A percentile compares a stretch with the other conserved stretches of the same genome.
These are phyloP conservation scores for Quercus phellos DNA, from an alignment of 331 rosid genomes.

Conservation along the genomic window DNA sequence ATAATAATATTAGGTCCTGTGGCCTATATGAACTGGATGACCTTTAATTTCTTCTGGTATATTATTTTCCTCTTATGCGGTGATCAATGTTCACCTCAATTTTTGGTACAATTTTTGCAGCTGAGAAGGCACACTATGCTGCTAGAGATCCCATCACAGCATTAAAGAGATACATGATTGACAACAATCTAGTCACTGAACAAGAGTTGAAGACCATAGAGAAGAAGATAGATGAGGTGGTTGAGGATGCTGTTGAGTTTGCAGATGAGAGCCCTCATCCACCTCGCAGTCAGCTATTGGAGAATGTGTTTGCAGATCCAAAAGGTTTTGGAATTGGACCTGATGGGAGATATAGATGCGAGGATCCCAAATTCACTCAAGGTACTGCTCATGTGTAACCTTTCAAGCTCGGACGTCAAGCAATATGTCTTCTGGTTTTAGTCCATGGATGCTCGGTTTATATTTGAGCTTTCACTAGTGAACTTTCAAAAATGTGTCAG, in stretches of 20 bases:
- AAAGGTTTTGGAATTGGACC: slow-evolving; percentile 98
- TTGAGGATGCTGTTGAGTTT: slow-evolving; percentile 81
- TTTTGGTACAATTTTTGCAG: slow-evolving; percentile 43
- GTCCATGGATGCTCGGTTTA: slow-evolving; percentile 35
- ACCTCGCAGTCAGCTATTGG: slow-evolving; percentile 82
- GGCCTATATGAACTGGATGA: background rate
- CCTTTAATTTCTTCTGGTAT: background rate
- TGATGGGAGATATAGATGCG: slow-evolving; percentile 90
- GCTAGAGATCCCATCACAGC: slow-evolving; percentile 87
- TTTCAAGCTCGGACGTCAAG: background rate
- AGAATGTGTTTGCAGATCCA: slow-evolving; percentile 96
- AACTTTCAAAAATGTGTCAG: slow-evolving; percentile 21
- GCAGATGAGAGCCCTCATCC: slow-evolving; percentile 87
- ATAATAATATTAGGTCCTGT: background rate
- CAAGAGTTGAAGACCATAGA: slow-evolving; percentile 75
- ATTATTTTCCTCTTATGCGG: background rate
- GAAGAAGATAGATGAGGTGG: slow-evolving; percentile 69
- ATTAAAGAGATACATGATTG: slow-evolving; percentile 62
- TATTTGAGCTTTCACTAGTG: slow-evolving; percentile 24
- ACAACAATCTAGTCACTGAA: slow-evolving; percentile 67
- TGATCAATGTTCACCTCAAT: background rate
- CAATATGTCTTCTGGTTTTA: slow-evolving; percentile 13
- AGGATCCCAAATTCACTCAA: slow-evolving; percentile 95
- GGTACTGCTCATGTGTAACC: slow-evolving; percentile 92
- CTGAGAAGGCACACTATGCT: slow-evolving; percentile 90